Conservation (phyloP, 2,329 filamentous ascomycete species). For the Talaromyces sp. region DNA sequence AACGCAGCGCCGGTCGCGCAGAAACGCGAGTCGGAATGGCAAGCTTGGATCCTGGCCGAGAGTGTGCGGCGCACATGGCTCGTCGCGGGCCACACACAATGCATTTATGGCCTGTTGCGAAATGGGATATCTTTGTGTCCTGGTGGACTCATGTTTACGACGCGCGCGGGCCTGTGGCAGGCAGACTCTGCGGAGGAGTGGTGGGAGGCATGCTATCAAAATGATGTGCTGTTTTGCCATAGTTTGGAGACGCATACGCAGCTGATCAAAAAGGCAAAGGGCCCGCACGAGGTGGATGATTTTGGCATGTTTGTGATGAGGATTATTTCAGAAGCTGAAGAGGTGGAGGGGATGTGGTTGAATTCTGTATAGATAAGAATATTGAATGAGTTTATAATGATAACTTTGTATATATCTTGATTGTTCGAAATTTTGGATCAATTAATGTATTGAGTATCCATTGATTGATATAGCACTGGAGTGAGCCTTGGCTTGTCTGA, state of each 20-base stretch:
- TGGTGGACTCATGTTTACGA: conserved; percentile 10
- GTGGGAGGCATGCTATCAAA: conserved; percentile 5
- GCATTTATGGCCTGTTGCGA: conserved; percentile 6
- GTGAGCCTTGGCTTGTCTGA: too few species aligned
- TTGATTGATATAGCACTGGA: too few species aligned
- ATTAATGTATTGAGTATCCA: too few species aligned
- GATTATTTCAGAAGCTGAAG: conserved; percentile 5
- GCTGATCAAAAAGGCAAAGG: neutral
- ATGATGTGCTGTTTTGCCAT: conserved; percentile 5
- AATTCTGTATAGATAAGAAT: neutral
- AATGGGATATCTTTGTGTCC: conserved; percentile 3
- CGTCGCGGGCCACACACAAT: conserved; percentile 9
- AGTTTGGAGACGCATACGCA: conserved; percentile 3
- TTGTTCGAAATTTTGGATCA: too few species aligned
- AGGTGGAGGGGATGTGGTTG: neutral
- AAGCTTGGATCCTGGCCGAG: conserved; percentile 10
- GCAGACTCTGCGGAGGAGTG: conserved; percentile 8
- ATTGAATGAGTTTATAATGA: neutral
- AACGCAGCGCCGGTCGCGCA: neutral
- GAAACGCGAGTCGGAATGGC: conserved; percentile 6
- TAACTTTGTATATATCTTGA: neutral
- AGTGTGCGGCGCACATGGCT: conserved; percentile 12
- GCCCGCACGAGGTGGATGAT: conserved; percentile 8
- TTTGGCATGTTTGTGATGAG: conserved; percentile 9
- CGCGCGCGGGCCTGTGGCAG: conserved; percentile 8